These are phyloP conservation scores for Trichomonas vaginalis DNA, from an alignment of 208 protist genomes.

Conservation along the genomic window DNA sequence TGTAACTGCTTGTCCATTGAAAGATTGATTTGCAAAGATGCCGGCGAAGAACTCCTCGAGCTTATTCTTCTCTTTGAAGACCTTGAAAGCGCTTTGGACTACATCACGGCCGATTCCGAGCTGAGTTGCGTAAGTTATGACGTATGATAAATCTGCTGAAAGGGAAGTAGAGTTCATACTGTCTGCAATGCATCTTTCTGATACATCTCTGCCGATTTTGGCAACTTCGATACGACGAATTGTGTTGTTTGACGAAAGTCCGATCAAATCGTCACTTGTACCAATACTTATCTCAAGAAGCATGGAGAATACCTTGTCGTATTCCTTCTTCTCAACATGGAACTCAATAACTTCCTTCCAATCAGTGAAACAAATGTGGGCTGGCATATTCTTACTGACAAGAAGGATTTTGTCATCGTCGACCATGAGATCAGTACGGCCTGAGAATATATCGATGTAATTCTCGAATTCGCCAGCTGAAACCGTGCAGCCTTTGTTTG, in stretches of 20 bases:
- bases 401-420: not conserved
- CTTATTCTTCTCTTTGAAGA: not conserved
- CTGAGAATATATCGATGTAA: not conserved
- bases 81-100: not conserved
- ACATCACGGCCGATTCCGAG: not conserved
- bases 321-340: not conserved
- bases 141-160: not conserved
- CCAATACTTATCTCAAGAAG: not conserved
- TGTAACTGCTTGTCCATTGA: not conserved
- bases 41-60: not conserved
- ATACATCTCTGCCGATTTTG: not conserved
- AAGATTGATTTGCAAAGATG: not conserved
- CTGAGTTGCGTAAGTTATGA: not conserved
- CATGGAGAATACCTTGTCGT: not conserved
- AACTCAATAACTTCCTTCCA: not conserved
- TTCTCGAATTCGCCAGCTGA: not conserved
- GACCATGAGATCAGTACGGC: not conserved
- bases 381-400: not conserved
- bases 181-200: not conserved
- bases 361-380: not conserved
- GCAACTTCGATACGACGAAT: not conserved
- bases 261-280: not conserved
- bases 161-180: not conserved
- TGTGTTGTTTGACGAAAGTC: not conserved
- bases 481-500: not conserved